Evolutionary conservation across 495 filamentous ascomycete genomes (phyloP).

Genomic region (Aspergillus saccharolyticus): DNA sequence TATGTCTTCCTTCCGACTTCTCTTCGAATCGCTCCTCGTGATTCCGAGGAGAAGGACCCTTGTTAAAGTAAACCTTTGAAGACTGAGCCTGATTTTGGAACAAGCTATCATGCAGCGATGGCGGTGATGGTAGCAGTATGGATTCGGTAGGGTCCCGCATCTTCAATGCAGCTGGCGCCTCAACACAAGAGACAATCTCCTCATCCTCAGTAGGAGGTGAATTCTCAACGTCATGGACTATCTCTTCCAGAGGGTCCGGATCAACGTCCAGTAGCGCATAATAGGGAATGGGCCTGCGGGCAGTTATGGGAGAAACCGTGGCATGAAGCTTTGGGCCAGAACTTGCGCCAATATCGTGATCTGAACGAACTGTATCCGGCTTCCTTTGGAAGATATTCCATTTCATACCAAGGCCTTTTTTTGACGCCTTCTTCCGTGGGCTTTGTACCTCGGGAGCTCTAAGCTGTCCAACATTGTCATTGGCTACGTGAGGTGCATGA

Average conservation of each 20-base stretch:
- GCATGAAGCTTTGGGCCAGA: slow-evolving; percentile 34
- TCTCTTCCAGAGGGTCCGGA: slow-evolving; percentile 59
- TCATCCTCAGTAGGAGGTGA: slow-evolving; percentile 43
- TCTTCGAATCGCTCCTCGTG: slow-evolving; percentile 7
- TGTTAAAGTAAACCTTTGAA: slow-evolving; percentile 39
- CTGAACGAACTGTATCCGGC: slow-evolving; percentile 16
- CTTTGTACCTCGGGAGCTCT: neutral
- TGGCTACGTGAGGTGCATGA: neutral
- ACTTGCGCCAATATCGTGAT: slow-evolving; percentile 3
- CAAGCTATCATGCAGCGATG: slow-evolving; percentile 44
- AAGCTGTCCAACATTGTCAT: neutral
- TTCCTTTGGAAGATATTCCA: slow-evolving; percentile 82
- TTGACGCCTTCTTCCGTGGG: slow-evolving; percentile 21
- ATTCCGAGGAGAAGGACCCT: slow-evolving; percentile 16
- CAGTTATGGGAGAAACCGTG: slow-evolving; percentile 32
- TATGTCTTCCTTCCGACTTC: slow-evolving; percentile 23
- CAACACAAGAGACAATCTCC: slow-evolving; percentile 16
- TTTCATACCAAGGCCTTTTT: slow-evolving; percentile 44
- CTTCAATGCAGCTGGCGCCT: slow-evolving; percentile 29
- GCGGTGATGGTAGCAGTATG: slow-evolving; percentile 51
- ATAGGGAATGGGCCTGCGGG: slow-evolving; percentile 56
- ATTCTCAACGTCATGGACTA: slow-evolving; percentile 57
- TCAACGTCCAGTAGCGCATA: slow-evolving; percentile 81
- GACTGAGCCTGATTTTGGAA: slow-evolving; percentile 32
- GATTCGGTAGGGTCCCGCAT: slow-evolving; percentile 44